These are phyloP conservation scores for Scheffersomyces amazonensis DNA, from an alignment of 805 yeast genomes.

Conservation along the genomic window DNA sequence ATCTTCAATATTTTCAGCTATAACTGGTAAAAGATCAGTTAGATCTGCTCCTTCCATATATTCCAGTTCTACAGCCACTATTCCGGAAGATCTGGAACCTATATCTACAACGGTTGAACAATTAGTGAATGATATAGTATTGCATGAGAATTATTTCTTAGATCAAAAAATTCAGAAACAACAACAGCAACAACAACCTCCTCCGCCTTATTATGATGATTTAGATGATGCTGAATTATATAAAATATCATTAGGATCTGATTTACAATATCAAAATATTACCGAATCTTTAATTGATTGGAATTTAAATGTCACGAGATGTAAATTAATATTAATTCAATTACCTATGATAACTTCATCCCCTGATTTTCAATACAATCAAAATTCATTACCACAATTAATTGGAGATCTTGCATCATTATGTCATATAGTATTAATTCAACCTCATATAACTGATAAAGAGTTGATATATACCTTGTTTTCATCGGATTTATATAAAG, in stretches of 20 bases:
- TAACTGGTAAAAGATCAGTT: conserved; percentile 29
- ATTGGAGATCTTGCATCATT: conserved; percentile 40
- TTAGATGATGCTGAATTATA: conserved; percentile 25
- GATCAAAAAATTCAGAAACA: conserved; percentile 9
- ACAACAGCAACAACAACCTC: conserved; percentile 4
- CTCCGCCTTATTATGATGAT: conserved; percentile 6
- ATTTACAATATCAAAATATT: conserved; percentile 33
- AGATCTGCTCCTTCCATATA: conserved; percentile 43
- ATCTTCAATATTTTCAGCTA: conserved; percentile 34
- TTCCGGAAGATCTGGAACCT: conserved; percentile 44
- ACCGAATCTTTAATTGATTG: conserved; percentile 47
- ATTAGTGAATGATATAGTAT: conserved; percentile 38
- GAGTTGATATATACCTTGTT: conserved; percentile 40
- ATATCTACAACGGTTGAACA: conserved; percentile 42
- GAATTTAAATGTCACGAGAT: conserved; percentile 50
- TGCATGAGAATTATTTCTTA: conserved; percentile 30
- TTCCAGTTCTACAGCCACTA: conserved; percentile 40
- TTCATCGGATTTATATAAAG: conserved; percentile 44
- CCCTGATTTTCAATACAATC: conserved; percentile 32
- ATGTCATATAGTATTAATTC: conserved; percentile 38
- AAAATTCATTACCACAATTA: conserved; percentile 33
- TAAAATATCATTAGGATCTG: conserved; percentile 40
- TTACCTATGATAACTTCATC: conserved; percentile 36
- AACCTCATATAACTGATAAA: conserved; percentile 40
- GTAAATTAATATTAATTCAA: conserved; percentile 40